phyloP scores from a whole-genome alignment of 2,329 filamentous ascomycete species.

The Aspergillus sp. region DNA sequence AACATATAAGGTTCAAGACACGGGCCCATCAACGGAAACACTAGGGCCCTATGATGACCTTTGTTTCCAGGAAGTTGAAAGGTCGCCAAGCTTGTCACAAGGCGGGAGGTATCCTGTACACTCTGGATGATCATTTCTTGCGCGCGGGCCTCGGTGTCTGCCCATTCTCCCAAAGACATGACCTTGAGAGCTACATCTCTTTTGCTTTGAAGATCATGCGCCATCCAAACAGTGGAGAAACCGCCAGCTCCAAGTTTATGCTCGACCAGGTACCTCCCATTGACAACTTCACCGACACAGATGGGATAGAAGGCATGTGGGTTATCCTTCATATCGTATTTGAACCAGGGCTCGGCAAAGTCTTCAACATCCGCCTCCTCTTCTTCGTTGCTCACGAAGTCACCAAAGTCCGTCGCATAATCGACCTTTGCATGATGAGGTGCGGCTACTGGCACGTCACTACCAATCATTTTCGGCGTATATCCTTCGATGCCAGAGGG shows the following conservation, averaged over 20 bases:
- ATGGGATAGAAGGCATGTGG: constrained; percentile 12
- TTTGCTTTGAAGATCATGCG: constrained; percentile 12
- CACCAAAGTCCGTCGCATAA: not conserved
- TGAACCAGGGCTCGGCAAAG: constrained; percentile 12
- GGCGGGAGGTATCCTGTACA: constrained; percentile 10
- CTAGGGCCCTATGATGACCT: constrained; percentile 13
- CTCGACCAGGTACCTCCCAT: constrained; percentile 16
- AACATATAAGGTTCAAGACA: constrained; percentile 5
- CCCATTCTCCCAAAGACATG: constrained; percentile 11
- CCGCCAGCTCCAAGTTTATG: constrained; percentile 19
- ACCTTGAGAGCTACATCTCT: constrained; percentile 18
- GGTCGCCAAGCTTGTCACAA: constrained; percentile 13
- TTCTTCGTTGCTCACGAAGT: no score
- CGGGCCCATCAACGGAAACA: constrained; percentile 16
- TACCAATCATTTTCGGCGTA: not conserved
- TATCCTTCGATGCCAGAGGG: no score
- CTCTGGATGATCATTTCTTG: constrained; percentile 14
- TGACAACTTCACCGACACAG: constrained; percentile 12
- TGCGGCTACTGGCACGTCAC: not conserved
- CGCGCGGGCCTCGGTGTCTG: constrained; percentile 12
- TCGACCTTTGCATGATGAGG: not conserved
- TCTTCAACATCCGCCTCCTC: not conserved
- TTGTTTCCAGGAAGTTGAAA: constrained; percentile 11
- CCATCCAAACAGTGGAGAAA: constrained; percentile 21
- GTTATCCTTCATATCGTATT: constrained; percentile 8